Conservation (phyloP, 2,329 filamentous ascomycete genomes). For the Beauveria sp. region DNA sequence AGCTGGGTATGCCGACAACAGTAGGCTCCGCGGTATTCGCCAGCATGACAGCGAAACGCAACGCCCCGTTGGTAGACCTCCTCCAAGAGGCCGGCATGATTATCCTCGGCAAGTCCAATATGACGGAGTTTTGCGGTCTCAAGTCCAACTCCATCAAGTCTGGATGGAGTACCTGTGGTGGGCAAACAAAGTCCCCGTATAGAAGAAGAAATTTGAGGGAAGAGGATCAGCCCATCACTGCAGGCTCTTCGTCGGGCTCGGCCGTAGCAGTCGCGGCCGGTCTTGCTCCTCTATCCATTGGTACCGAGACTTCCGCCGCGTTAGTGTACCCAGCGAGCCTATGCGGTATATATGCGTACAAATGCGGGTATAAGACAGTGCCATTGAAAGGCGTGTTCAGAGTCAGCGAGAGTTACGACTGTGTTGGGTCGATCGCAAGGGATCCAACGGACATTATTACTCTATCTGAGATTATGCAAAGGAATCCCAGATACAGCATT, state of each 20-base stretch:
- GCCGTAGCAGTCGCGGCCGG: conserved; percentile 8
- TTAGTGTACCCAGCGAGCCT: conserved; percentile 8
- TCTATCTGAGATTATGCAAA: neutral
- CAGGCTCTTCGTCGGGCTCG: conserved; percentile 10
- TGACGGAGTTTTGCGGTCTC: conserved; percentile 13
- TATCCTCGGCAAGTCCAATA: conserved; percentile 10
- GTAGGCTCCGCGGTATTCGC: conserved; percentile 1
- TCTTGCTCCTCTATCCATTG: conserved; percentile 7
- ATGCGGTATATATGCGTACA: conserved; percentile 8
- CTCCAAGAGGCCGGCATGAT: conserved; percentile 10
- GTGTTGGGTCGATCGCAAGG: conserved; percentile 5
- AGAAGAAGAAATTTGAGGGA: conserved; percentile 1
- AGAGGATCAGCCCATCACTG: conserved; percentile 7
- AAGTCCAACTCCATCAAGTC: neutral
- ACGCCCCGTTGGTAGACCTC: conserved; percentile 4
- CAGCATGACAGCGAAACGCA: neutral
- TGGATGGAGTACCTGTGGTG: conserved; percentile 2
- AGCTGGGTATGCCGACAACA: conserved; percentile 10
- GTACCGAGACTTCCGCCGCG: conserved; percentile 4
- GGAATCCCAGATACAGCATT: neutral
- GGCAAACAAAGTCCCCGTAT: conserved; percentile 11
- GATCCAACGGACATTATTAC: neutral
- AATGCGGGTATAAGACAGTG: neutral
- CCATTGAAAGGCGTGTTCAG: conserved; percentile 8
- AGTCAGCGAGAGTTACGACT: conserved; percentile 6